Evolutionary conservation across 1,139 yeast species (phyloP).

Genomic region (Magnusiomyces fungicola): DNA sequence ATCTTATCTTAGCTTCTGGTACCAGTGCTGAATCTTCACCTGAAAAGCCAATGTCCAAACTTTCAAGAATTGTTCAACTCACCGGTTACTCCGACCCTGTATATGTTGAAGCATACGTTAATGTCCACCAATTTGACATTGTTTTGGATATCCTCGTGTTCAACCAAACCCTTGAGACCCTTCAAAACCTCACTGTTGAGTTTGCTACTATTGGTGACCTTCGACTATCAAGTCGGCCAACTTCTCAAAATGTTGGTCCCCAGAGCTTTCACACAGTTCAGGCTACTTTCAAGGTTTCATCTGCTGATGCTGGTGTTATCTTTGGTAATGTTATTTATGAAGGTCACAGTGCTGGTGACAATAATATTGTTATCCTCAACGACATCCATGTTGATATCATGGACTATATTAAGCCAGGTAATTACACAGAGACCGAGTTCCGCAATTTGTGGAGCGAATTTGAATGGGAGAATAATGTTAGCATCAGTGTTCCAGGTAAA

Average conservation of each 20-base stretch:
- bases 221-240: constrained; percentile 88
- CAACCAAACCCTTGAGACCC: constrained; percentile 86
- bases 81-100: constrained; percentile 98
- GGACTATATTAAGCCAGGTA: constrained; percentile 95
- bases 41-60: constrained; percentile 64
- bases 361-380: constrained; percentile 82
- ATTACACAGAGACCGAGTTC: constrained; percentile 82
- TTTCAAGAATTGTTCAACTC: constrained; percentile 82
- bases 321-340: constrained; percentile 96
- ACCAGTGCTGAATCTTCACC: constrained; percentile 39
- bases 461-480: constrained; percentile 99
- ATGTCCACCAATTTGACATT: constrained; percentile 93
- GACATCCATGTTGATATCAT: constrained; percentile 94
- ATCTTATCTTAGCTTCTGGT: constrained; percentile 38
- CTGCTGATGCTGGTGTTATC: constrained; percentile 95
- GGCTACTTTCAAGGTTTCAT: constrained; percentile 86
- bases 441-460: constrained; percentile 99
- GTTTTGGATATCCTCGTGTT: constrained; percentile 89
- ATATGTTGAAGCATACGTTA: constrained; percentile 93
- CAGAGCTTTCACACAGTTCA: constrained; percentile 91
- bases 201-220: constrained; percentile 95
- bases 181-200: constrained; percentile 88
- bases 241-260: constrained; percentile 90
- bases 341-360: constrained; percentile 89
- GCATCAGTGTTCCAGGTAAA: constrained; percentile 64